Evolutionary conservation across 1,284 basidiomycete species (phyloP).

Genomic region (Trichosporon faecale): DNA sequence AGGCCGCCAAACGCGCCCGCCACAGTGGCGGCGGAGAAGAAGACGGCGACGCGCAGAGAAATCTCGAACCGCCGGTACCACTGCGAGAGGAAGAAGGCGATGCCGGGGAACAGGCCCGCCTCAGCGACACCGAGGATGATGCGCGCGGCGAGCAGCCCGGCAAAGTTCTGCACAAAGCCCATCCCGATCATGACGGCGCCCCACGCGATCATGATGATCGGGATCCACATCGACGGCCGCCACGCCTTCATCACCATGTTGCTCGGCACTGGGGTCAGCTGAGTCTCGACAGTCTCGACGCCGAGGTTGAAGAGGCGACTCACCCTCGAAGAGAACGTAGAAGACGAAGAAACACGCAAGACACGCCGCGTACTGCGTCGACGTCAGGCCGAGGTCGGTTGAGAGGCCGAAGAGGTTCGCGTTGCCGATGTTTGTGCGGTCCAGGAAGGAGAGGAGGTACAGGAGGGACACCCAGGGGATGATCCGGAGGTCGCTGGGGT

Average conservation of each 20-base stretch:
- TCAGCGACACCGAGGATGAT: conserved; percentile 37
- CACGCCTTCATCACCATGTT: conserved; percentile 57
- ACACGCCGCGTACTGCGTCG: conserved; percentile 30
- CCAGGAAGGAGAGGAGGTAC: conserved; percentile 66
- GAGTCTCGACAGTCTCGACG: too few relatives aligned
- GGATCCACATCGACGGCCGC: conserved; percentile 34
- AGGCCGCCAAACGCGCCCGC: conserved; percentile 51
- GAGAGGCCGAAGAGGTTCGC: conserved; percentile 47
- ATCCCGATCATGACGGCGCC: conserved; percentile 51
- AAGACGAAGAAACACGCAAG: conserved; percentile 59
- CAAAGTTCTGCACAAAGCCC: conserved; percentile 48
- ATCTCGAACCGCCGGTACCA: conserved; percentile 47
- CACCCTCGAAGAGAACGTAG: conserved; percentile 63
- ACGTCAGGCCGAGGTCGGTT: conserved; percentile 30
- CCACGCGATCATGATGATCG: conserved; percentile 44
- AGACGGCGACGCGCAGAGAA: conserved; percentile 39
- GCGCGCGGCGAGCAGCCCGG: conserved; percentile 40
- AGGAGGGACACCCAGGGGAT: conserved; percentile 54
- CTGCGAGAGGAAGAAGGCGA: conserved; percentile 38
- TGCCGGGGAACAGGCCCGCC: conserved; percentile 43
- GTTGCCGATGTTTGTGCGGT: conserved; percentile 69
- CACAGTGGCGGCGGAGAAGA: conserved; percentile 48
- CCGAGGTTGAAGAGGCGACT: neutral
- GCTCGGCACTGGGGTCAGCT: conserved; percentile 55
- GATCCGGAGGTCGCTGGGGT: conserved; percentile 23